Evolutionary conservation across 257 asterid genomes (phyloP).

Genomic region (Osmanthus fragrans): DNA sequence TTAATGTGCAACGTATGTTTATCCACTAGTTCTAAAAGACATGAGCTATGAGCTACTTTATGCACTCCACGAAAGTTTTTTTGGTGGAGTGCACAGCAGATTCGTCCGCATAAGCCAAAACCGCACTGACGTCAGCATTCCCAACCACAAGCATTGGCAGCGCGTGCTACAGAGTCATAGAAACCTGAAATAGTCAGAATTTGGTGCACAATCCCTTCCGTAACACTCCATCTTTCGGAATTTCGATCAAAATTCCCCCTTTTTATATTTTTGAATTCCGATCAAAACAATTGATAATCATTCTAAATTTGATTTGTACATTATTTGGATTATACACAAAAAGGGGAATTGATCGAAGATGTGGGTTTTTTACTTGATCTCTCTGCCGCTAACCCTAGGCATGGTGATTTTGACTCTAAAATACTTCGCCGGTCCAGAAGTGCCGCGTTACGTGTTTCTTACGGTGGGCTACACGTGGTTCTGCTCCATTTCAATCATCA

Average conservation of each 20-base stretch:
- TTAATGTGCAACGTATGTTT: no score
- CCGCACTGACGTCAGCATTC: no score
- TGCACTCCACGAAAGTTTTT: no score
- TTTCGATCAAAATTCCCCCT: background rate
- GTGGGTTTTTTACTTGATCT: slow-evolving; percentile 99
- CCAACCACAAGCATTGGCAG: no score
- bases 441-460: slow-evolving; percentile 83
- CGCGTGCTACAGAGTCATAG: no score
- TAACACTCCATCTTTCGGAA: background rate
- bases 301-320: background rate
- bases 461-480: slow-evolving; percentile 99
- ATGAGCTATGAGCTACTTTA: no score
- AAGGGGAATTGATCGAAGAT: slow-evolving; percentile 38
- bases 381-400: slow-evolving; percentile 90
- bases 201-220: background rate
- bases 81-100: no score
- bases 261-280: background rate
- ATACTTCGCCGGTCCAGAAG: slow-evolving; percentile 93
- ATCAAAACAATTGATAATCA: background rate
- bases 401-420: slow-evolving; percentile 81
- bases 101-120: no score
- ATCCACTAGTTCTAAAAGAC: no score
- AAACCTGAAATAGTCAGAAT: background rate
- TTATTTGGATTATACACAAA: background rate
- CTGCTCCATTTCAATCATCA: slow-evolving; percentile 90